Conservation (phyloP, 2,329 filamentous ascomycete species). For the Conoideocrella luteorostrata region DNA sequence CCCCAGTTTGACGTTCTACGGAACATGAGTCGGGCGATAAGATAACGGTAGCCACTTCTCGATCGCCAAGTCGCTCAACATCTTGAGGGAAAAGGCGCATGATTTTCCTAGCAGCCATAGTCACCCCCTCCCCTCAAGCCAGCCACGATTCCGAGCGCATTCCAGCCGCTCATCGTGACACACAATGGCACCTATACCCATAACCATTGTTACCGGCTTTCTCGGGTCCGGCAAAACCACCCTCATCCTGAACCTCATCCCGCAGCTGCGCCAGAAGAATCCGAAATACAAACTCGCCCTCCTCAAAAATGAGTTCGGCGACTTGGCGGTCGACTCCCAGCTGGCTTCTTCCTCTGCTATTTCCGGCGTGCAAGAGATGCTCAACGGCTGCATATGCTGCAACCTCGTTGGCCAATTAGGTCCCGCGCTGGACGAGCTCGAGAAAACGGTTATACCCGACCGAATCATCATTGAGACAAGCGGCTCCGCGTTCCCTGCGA, state of each 20-base stretch:
- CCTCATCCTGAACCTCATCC: constrained; percentile 86
- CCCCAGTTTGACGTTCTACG: too few relatives aligned
- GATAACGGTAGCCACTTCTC: not conserved
- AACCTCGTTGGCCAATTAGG: constrained; percentile 90
- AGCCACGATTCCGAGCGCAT: too few relatives aligned
- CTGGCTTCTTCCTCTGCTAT: constrained; percentile 78
- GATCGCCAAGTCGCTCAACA: not conserved
- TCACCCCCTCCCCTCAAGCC: too few relatives aligned
- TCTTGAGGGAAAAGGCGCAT: not conserved
- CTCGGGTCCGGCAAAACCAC: constrained; percentile 95
- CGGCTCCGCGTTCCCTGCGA: constrained; percentile 82
- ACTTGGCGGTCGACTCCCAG: constrained; percentile 87
- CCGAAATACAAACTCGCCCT: constrained; percentile 80
- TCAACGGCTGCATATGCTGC: constrained; percentile 98
- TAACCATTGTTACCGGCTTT: constrained; percentile 95
- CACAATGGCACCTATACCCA: constrained; percentile 65
- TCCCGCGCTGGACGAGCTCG: constrained; percentile 71
- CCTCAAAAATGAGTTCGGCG: constrained; percentile 97
- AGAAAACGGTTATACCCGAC: constrained; percentile 54
- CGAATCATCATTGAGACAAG: constrained; percentile 92
- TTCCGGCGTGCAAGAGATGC: constrained; percentile 82
- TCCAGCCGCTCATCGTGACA: too few relatives aligned
- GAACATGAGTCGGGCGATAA: not conserved
- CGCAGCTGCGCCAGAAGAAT: constrained; percentile 72
- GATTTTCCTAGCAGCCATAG: too few relatives aligned